Evolutionary conservation across 805 yeast genomes (phyloP).

Genomic region (Ogataea ganodermae): DNA sequence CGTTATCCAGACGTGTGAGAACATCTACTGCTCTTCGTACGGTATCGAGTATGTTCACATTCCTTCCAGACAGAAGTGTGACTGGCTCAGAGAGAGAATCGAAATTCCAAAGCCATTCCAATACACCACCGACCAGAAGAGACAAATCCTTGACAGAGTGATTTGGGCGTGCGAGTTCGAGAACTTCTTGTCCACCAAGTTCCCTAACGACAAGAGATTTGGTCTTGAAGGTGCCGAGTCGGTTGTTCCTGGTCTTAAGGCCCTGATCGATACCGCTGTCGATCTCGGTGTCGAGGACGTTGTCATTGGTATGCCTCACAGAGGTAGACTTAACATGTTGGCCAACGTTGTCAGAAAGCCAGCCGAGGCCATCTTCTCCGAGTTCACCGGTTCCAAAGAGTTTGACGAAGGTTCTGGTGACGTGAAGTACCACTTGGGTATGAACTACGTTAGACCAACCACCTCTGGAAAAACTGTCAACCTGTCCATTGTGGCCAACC

Average conservation of each 20-base stretch:
- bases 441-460: constrained; percentile 99
- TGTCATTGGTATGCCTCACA: constrained; percentile 99
- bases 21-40: constrained; percentile 80
- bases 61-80: constrained; percentile 92
- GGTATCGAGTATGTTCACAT: constrained; percentile 97
- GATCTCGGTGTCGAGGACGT: constrained; percentile 93
- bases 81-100: constrained; percentile 96
- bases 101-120: constrained; percentile 89
- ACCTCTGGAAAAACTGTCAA: constrained; percentile 96
- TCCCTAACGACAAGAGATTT: constrained; percentile 97
- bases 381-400: constrained; percentile 85
- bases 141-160: constrained; percentile 93
- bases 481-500: constrained; percentile 95
- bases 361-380: constrained; percentile 95
- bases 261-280: constrained; percentile 90
- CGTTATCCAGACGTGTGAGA: constrained; percentile 75
- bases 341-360: constrained; percentile 99
- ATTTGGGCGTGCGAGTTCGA: constrained; percentile 97
- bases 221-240: constrained; percentile 99
- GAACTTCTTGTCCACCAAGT: constrained; percentile 87
- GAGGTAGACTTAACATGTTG: constrained; percentile 97
- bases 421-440: constrained; percentile 98
- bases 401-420: constrained; percentile 98
- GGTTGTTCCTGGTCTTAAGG: constrained; percentile 94
- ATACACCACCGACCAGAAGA: constrained; percentile 84